phyloP scores from a whole-genome alignment of 306 rosid species.

The Coriaria nepalensis region DNA sequence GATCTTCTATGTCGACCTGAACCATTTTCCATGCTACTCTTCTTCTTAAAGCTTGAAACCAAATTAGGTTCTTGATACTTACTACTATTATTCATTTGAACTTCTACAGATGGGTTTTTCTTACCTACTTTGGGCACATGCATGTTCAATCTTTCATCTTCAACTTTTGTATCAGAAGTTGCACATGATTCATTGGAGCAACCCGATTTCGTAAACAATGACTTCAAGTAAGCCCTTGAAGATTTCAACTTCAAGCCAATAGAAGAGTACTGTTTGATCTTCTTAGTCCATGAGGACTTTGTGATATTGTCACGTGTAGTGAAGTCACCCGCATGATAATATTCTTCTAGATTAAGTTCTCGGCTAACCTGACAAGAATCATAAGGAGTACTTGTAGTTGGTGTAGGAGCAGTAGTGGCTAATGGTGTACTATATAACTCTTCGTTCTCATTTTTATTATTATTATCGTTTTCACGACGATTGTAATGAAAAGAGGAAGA shows the following conservation, averaged over 20 bases:
- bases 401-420: slow-evolving; percentile 53
- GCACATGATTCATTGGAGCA: slow-evolving; percentile 65
- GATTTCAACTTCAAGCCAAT: slow-evolving; percentile 70
- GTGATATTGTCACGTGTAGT: slow-evolving; percentile 25
- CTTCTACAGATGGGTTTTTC: slow-evolving; percentile 51
- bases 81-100: slow-evolving; percentile 21
- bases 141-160: slow-evolving; percentile 52
- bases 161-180: slow-evolving; percentile 38
- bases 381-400: slow-evolving; percentile 59
- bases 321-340: slow-evolving; percentile 23
- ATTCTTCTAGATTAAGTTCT: slow-evolving; percentile 54
- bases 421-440: slow-evolving; percentile 73
- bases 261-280: slow-evolving; percentile 58
- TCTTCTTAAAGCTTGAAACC: slow-evolving; percentile 25
- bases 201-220: slow-evolving; percentile 67
- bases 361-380: slow-evolving; percentile 69
- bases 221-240: slow-evolving; percentile 74
- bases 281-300: slow-evolving; percentile 62
- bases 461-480: slow-evolving; percentile 4
- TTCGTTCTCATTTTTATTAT: slow-evolving; percentile 26
- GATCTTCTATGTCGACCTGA: slow-evolving; percentile 59
- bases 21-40: slow-evolving; percentile 25
- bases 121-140: slow-evolving; percentile 20
- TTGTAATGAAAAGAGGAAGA: neutral
- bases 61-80: slow-evolving; percentile 28